A percentile compares a stretch with the other conserved stretches of the same genome.
phyloP scores from a whole-genome alignment of 306 rosid species.

The Cicer cuneatum region DNA sequence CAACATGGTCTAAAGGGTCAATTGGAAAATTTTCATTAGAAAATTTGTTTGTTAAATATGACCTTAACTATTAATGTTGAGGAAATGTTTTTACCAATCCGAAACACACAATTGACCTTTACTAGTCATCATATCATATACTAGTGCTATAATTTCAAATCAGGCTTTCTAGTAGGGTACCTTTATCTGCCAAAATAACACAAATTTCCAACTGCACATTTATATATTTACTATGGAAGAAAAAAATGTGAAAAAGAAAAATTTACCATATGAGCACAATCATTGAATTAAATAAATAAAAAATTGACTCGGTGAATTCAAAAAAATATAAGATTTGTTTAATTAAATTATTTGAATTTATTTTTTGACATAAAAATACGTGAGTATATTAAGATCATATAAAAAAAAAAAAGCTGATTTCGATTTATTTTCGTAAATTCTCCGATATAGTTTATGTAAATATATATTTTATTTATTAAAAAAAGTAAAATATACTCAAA shows the following conservation, averaged over 20 bases:
- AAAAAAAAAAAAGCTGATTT: too few species aligned
- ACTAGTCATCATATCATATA: neutral
- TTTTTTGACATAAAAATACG: too few species aligned
- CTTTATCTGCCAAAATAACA: neutral
- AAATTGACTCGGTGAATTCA: too few species aligned
- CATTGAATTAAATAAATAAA: neutral
- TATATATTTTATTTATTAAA: too few species aligned
- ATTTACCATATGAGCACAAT: neutral
- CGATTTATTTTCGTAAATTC: too few species aligned
- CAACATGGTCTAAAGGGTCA: slow-evolving; percentile 14
- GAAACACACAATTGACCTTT: neutral
- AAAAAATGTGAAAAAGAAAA: neutral
- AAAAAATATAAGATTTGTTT: too few species aligned
- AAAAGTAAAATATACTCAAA: too few species aligned
- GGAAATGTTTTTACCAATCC: neutral
- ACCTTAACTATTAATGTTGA: slow-evolving; percentile 43
- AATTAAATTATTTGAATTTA: too few species aligned
- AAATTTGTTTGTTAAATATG: slow-evolving; percentile 47
- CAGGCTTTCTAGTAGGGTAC: neutral
- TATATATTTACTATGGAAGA: neutral
- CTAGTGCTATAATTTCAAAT: neutral
- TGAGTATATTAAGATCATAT: too few species aligned
- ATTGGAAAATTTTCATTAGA: slow-evolving; percentile 8
- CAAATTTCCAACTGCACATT: neutral
- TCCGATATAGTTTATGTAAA: too few species aligned